These are phyloP conservation scores for Chenopodium formosanum DNA, from an alignment of 148 eudicot genomes.

Conservation along the genomic window DNA sequence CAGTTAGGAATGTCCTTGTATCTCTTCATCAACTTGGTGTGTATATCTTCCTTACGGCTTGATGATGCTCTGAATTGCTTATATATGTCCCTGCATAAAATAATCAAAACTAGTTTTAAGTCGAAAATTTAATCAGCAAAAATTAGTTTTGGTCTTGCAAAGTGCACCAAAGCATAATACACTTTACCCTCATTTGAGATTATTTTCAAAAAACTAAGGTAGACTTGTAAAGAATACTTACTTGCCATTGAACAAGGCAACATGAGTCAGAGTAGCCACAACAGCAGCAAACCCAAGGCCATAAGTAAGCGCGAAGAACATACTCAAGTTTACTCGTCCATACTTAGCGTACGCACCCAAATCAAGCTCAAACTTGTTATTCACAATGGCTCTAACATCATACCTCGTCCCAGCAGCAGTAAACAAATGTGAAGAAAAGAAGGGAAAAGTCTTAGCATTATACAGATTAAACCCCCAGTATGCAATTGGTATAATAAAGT, in stretches of 20 bases:
- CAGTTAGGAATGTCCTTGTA: constrained; percentile 82
- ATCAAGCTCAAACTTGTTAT: constrained; percentile 68
- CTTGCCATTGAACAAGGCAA: constrained; percentile 77
- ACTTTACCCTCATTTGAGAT: neutral
- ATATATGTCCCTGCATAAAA: constrained; percentile 64
- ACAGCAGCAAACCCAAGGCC: constrained; percentile 92
- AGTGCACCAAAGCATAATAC: too few relatives aligned
- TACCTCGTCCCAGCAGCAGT: constrained; percentile 48
- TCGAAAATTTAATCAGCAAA: neutral
- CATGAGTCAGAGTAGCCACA: constrained; percentile 72
- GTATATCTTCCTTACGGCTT: constrained; percentile 65
- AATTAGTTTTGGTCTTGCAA: neutral
- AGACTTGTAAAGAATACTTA: constrained; percentile 24
- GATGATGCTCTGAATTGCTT: constrained; percentile 53
- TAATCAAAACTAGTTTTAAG: neutral
- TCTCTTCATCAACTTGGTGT: constrained; percentile 70
- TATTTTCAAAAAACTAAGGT: neutral
- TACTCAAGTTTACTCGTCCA: constrained; percentile 66
- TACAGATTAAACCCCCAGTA: constrained; percentile 72
- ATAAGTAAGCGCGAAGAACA: constrained; percentile 74
- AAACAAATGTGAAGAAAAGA: constrained; percentile 70
- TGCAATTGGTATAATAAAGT: constrained; percentile 50
- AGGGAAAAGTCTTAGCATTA: constrained; percentile 58
- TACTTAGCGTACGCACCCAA: constrained; percentile 43
- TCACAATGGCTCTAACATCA: constrained; percentile 58